Evolutionary conservation across 805 yeast species (phyloP), one percentile per base, ranked within the genome.

Genomic region (Zygoascus biomembranicola): DNA sequence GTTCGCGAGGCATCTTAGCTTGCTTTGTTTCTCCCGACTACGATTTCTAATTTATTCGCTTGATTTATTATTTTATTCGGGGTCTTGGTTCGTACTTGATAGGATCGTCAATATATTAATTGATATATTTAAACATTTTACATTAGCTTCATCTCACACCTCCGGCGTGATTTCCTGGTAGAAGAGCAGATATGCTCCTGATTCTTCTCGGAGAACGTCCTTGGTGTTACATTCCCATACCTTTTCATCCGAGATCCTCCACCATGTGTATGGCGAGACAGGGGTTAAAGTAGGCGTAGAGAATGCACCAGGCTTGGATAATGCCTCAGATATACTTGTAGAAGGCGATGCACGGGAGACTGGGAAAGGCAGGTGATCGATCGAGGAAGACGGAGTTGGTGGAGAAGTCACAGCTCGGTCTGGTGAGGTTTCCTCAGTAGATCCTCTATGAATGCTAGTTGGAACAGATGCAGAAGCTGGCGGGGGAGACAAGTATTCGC

Each of bases 141-240:
- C 26, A 45, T 19, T n/a, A n/a, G n/a, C n/a, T 8, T 35, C 16
- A 5, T 13, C 10, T 35, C 16, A 35, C 8, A 35, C 19, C 28
- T 32, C 28, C 16, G 26, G 20, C 10, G 16, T 28, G 32, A 50
- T 47, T 55, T 79, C 70, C 65, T 90, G 96, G 64, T 87, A 94
- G 63, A 87, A 85, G 51, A 92, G 70, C 85, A 92, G 79, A 68
- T 92, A 92, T 1, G 81, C 96, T n/a, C 86, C 88, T 31, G 80
- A 73, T 32, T 80, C 79, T 62, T 89, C 96, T 52, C 70, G 73
- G 43, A 87, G 69, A 0, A 90, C 86, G 14, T 82, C 81, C 0
- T 71, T 68, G 2, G 71, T 64, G 11, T 78, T 73, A 8, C 77
- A 81, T 64, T 90, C 97, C 41, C 79, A 69, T 3, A 87, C 80